Evolutionary conservation across 2,329 filamentous ascomycete species (phyloP).

Genomic region (Acephala macrosclerotiorum): DNA sequence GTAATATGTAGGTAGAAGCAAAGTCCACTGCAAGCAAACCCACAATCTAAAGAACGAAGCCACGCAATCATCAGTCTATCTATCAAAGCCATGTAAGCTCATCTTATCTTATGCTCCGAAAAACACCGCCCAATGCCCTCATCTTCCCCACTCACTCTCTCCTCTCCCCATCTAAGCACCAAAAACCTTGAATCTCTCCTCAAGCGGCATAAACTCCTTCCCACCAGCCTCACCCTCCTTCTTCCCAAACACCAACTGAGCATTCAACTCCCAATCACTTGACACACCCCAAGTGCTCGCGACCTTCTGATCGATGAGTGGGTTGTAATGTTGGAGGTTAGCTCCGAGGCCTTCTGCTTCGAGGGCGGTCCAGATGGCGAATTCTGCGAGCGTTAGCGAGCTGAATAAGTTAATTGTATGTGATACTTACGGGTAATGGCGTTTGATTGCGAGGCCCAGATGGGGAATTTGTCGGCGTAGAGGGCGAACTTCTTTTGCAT

Average conservation of each 20-base stretch:
- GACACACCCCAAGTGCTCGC: slow-evolving; percentile 73
- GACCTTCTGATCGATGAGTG: slow-evolving; percentile 79
- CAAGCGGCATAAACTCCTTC: slow-evolving; percentile 70
- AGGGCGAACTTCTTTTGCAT: slow-evolving; percentile 73
- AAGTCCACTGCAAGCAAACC: not conserved
- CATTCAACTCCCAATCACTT: slow-evolving; percentile 76
- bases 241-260: slow-evolving; percentile 85
- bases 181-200: slow-evolving; percentile 72
- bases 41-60: too few relatives aligned
- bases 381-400: too few relatives aligned
- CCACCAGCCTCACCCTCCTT: slow-evolving; percentile 61
- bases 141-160: not conserved
- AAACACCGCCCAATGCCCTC: not conserved
- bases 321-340: slow-evolving; percentile 95
- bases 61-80: not conserved
- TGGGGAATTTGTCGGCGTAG: slow-evolving; percentile 82
- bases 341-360: slow-evolving; percentile 85
- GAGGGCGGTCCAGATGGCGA: slow-evolving; percentile 80
- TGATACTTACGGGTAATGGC: slow-evolving; percentile 90
- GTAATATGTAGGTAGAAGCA: not conserved
- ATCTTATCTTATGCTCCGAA: not conserved
- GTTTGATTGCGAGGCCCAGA: slow-evolving; percentile 77
- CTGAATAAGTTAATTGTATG: too few relatives aligned
- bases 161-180: slow-evolving; percentile 47
- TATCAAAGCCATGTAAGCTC: not conserved